Percentiles rank a stretch among this genome's conserved stretches.
These are phyloP conservation scores for Candida yuanshanica DNA, from an alignment of 805 yeast species.

Conservation along the genomic window DNA sequence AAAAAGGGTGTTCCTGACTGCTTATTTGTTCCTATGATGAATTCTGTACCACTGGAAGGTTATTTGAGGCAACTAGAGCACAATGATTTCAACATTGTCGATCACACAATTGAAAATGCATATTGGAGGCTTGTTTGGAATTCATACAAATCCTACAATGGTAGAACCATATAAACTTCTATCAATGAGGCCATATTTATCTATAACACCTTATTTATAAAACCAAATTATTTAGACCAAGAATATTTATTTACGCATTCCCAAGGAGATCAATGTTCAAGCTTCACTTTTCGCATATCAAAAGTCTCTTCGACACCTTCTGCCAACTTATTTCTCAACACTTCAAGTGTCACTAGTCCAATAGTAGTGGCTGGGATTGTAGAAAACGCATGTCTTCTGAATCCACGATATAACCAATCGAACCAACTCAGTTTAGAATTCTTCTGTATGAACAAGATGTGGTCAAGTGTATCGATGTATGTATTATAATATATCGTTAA, in stretches of 20 bases:
- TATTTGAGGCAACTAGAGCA: slow-evolving; percentile 58
- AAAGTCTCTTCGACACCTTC: slow-evolving; percentile 11
- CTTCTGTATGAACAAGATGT: slow-evolving; percentile 46
- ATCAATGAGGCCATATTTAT: background rate
- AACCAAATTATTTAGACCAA: background rate
- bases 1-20: slow-evolving; percentile 52
- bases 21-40: slow-evolving; percentile 61
- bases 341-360: slow-evolving; percentile 80
- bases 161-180: slow-evolving; percentile 13
- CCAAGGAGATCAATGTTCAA: background rate
- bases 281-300: background rate
- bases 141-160: slow-evolving; percentile 19
- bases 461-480: slow-evolving; percentile 68
- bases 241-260: background rate
- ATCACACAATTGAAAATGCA: slow-evolving; percentile 17
- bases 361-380: slow-evolving; percentile 86
- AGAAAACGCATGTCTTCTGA: slow-evolving; percentile 61
- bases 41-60: slow-evolving; percentile 56
- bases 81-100: slow-evolving; percentile 55
- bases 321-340: slow-evolving; percentile 47
- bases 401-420: slow-evolving; percentile 75
- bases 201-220: background rate
- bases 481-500: slow-evolving; percentile 59
- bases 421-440: slow-evolving; percentile 54
- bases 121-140: slow-evolving; percentile 25